Percentiles rank a stretch among this genome's conserved stretches.
These are phyloP conservation scores for Cladophialophora yegresii DNA, from an alignment of 2,329 filamentous ascomycete species.

Conservation along the genomic window DNA sequence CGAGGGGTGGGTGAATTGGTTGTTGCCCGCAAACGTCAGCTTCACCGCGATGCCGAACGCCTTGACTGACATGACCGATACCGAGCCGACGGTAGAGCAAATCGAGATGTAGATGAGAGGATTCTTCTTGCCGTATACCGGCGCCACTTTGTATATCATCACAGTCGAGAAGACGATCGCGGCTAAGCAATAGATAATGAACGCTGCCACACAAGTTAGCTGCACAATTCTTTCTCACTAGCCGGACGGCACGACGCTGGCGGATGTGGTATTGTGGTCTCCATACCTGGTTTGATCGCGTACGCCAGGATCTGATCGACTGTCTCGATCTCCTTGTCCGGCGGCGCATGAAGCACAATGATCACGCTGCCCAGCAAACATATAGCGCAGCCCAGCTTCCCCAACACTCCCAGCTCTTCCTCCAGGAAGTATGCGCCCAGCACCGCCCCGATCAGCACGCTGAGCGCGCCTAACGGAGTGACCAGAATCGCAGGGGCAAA, in stretches of 20 bases:
- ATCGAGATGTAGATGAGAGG: constrained; percentile 96
- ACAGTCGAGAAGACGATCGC: constrained; percentile 82
- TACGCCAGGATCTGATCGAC: constrained; percentile 90
- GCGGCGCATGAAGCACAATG: constrained; percentile 94
- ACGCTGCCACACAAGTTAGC: constrained; percentile 60
- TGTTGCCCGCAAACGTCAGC: constrained; percentile 86
- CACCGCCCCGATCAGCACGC: constrained; percentile 91
- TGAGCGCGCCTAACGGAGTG: constrained; percentile 88
- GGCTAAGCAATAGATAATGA: constrained; percentile 78
- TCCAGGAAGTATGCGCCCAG: constrained; percentile 91
- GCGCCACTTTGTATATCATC: constrained; percentile 96
- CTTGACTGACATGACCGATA: constrained; percentile 99
- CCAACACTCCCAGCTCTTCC: constrained; percentile 84
- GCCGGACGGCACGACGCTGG: not conserved
- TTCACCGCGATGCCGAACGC: constrained; percentile 97
- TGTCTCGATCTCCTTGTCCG: constrained; percentile 85
- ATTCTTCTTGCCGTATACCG: constrained; percentile 88
- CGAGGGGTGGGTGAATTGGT: constrained; percentile 91
- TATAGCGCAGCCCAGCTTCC: constrained; percentile 92
- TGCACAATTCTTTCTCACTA: constrained; percentile 15
- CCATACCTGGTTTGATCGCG: constrained; percentile 83
- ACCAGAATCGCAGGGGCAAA: constrained; percentile 99
- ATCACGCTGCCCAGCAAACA: constrained; percentile 95
- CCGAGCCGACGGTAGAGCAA: constrained; percentile 92
- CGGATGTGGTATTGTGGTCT: not conserved